phyloP scores from a whole-genome alignment of 192 early-diverging fungal species.

The Pilaira anomala region DNA sequence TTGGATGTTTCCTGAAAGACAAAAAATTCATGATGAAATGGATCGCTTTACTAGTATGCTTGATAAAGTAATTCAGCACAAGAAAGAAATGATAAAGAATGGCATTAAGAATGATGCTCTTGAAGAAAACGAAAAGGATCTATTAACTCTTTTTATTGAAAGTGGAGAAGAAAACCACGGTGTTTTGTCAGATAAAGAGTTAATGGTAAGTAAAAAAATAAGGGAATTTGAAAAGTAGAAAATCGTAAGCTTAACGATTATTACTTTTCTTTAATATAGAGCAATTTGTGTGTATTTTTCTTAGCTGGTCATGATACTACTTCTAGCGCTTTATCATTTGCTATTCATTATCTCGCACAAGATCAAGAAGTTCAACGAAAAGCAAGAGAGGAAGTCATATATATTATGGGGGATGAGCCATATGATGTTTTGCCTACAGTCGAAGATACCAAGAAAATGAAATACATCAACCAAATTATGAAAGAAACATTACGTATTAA shows the following conservation, averaged over 20 bases:
- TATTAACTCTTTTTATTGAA: conserved; percentile 34
- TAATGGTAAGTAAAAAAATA: background rate
- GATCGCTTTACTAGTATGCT: conserved; percentile 7
- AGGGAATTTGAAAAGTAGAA: conserved; percentile 8
- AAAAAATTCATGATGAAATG: background rate
- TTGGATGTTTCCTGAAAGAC: conserved; percentile 5
- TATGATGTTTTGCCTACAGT: conserved; percentile 24
- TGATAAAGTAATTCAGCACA: conserved; percentile 1
- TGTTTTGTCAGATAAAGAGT: background rate
- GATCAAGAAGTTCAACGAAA: conserved; percentile 34
- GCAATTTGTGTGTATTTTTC: conserved; percentile 54
- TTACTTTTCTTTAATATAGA: background rate
- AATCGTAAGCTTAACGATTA: conserved; percentile 37
- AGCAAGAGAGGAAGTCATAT: conserved; percentile 26
- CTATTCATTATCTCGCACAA: conserved; percentile 48
- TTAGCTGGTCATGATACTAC: conserved; percentile 48
- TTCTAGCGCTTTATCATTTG: conserved; percentile 29
- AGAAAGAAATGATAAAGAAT: background rate
- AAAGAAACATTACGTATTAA: conserved; percentile 26
- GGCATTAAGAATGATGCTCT: too few species aligned
- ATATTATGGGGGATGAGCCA: conserved; percentile 19
- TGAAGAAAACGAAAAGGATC: conserved; percentile 20
- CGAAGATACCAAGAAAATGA: conserved; percentile 19
- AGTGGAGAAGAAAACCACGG: background rate
- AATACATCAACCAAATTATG: conserved; percentile 26